Percentiles rank a stretch among this genome's conserved stretches.
These are phyloP conservation scores for Botrytis byssoidea DNA, from an alignment of 2,329 filamentous ascomycete species.

Conservation along the genomic window DNA sequence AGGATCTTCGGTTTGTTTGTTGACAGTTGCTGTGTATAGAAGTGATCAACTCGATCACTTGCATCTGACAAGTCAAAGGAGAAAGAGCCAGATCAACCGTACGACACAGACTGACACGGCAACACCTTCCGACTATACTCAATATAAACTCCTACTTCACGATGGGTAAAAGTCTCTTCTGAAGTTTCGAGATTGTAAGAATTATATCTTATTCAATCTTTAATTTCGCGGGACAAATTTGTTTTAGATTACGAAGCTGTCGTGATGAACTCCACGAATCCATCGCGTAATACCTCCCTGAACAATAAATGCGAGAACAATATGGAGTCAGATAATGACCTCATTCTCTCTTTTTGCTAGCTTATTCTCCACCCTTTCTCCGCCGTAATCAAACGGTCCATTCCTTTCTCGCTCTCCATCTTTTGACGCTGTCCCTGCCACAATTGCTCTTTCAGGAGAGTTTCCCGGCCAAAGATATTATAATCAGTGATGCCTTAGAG, in stretches of 20 bases:
- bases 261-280: background rate
- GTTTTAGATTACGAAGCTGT: background rate
- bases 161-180: background rate
- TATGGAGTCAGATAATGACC: background rate
- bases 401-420: background rate
- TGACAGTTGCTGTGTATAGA: background rate
- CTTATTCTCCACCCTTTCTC: background rate
- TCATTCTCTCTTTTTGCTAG: background rate
- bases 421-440: background rate
- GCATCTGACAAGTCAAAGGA: background rate
- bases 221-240: background rate
- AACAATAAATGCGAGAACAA: background rate
- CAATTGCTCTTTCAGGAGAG: background rate
- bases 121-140: background rate
- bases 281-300: background rate
- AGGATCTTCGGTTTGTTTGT: background rate
- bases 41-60: slow-evolving; percentile 5
- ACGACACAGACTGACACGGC: background rate
- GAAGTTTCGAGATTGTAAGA: background rate
- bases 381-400: background rate
- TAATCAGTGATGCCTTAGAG: background rate
- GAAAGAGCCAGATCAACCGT: background rate
- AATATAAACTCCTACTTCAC: background rate
- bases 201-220: background rate
- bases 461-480: background rate